phyloP scores from a whole-genome alignment of 148 eudicot genomes.

The Camellia japonica region DNA sequence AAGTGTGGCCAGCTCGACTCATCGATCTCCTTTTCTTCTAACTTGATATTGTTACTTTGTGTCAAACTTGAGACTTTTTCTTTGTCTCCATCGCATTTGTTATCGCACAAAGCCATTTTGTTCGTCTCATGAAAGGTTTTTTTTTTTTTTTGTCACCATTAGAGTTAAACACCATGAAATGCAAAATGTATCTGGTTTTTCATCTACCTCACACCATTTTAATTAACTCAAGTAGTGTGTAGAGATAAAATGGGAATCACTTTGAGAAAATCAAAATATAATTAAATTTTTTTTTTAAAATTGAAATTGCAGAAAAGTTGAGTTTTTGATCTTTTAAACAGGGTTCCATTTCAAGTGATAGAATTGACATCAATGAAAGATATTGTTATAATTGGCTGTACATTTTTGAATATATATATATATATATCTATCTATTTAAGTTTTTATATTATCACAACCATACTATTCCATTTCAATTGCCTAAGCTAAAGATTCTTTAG shows the following conservation, averaged over 20 bases:
- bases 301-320: neutral
- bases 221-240: too few species aligned
- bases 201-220: neutral
- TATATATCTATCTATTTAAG: too few species aligned
- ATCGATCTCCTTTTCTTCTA: neutral
- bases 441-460: too few species aligned
- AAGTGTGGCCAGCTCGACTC: slow-evolving; percentile 48
- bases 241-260: neutral
- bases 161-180: neutral
- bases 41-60: neutral
- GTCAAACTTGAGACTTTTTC: neutral
- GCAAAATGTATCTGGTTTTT: slow-evolving; percentile 1
- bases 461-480: too few species aligned
- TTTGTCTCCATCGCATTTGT: neutral
- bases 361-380: too few species aligned
- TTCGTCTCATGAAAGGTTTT: neutral
- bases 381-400: too few species aligned
- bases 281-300: neutral
- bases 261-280: too few species aligned
- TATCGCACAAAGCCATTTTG: neutral
- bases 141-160: neutral
- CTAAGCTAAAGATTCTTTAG: too few species aligned
- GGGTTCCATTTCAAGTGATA: too few species aligned
- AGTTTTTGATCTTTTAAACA: neutral
- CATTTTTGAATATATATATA: too few species aligned